Evolutionary conservation across 1,139 yeast genomes (phyloP).

Genomic region (Williopsis jadinii): DNA sequence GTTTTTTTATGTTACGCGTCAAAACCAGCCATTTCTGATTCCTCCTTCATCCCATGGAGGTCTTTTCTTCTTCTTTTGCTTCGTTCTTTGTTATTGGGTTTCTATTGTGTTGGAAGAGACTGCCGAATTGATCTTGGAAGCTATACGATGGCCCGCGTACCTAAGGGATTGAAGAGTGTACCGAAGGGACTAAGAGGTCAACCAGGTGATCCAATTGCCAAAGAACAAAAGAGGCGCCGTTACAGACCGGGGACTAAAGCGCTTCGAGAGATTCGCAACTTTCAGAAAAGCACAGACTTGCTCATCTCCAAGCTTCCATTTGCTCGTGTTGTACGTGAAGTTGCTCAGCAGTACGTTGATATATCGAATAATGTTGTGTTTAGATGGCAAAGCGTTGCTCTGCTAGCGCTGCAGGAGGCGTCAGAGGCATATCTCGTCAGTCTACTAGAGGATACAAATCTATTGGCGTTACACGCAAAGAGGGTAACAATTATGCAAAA

Average conservation of each 20-base stretch:
- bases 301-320: constrained; percentile 83
- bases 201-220: constrained; percentile 36
- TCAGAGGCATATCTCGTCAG: constrained; percentile 86
- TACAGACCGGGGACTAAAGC: constrained; percentile 73
- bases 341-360: constrained; percentile 56
- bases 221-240: constrained; percentile 33
- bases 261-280: constrained; percentile 68
- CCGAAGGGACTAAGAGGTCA: constrained; percentile 15
- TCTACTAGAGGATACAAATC: constrained; percentile 80
- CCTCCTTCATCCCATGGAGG: too few species aligned
- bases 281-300: constrained; percentile 72
- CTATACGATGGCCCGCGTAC: constrained; percentile 13
- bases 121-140: too few species aligned
- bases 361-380: constrained; percentile 52
- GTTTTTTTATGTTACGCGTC: too few species aligned
- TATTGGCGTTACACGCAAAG: constrained; percentile 89
- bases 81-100: too few species aligned
- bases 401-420: constrained; percentile 87
- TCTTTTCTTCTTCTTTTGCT: too few species aligned
- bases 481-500: constrained; percentile 92
- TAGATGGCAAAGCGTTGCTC: constrained; percentile 88
- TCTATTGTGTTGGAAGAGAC: too few species aligned
- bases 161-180: constrained; percentile 29
- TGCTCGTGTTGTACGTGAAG: constrained; percentile 74
- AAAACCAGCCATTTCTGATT: too few species aligned